A percentile compares a stretch with the other conserved stretches of the same genome.
These are phyloP conservation scores for Neltuma alba DNA, from an alignment of 306 rosid species.

Conservation along the genomic window DNA sequence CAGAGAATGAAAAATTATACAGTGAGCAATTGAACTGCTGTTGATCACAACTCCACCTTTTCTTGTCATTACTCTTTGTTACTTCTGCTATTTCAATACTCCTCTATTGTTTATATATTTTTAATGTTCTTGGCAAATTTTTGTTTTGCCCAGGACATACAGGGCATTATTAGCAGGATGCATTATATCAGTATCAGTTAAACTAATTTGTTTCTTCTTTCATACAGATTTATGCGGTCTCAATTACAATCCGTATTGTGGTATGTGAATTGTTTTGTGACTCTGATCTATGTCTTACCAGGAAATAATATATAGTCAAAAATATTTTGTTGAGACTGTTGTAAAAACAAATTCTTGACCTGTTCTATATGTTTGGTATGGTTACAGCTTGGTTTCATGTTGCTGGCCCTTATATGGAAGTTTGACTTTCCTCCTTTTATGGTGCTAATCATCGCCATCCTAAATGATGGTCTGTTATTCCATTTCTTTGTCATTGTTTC, in stretches of 20 bases:
- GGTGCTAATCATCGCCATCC: conserved; percentile 97
- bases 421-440: conserved; percentile 98
- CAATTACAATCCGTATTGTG: conserved; percentile 98
- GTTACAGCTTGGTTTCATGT: conserved; percentile 97
- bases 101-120: background rate
- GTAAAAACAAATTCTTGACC: conserved; percentile 30
- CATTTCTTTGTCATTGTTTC: conserved; percentile 29
- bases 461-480: conserved; percentile 84
- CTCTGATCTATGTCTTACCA: background rate
- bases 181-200: conserved; percentile 4
- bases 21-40: conserved; percentile 50
- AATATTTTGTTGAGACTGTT: conserved; percentile 1
- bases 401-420: conserved; percentile 93
- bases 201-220: conserved; percentile 30
- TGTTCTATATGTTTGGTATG: conserved; percentile 35
- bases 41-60: conserved; percentile 19
- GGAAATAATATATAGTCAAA: conserved; percentile 5
- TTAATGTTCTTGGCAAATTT: conserved; percentile 5
- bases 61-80: background rate
- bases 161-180: background rate
- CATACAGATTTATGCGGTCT: conserved; percentile 93
- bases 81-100: background rate
- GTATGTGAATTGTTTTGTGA: conserved; percentile 52
- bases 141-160: background rate
- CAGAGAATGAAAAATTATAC: conserved; percentile 99